Base-by-base conservation (phyloP, 805 yeast species). In the Saturnispora besseyi region DNA sequence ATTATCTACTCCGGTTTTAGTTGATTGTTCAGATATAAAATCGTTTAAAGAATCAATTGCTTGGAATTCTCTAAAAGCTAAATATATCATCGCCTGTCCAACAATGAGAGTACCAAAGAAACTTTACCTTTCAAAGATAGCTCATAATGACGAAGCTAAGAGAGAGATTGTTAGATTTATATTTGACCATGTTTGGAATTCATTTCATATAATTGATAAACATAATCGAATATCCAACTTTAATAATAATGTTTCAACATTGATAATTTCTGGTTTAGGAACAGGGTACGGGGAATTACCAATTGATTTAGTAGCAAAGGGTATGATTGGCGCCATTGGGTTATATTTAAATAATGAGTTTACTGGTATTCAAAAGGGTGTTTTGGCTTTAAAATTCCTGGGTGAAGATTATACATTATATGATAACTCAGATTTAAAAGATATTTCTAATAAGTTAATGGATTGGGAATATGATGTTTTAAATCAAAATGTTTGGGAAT, bases 241-340 rank as follows among this genome's bases (percentile, higher is more conserved):
- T 42, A 31, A 22, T 24, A 21, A 12, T 29, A 22, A 3, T 5
- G 26, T 26, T 32, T 36, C 40, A 9, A 36, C 40, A 18, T 41
- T 44, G 6, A 49, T 71, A 0, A 34, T 71, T n/a, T 65, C 74
- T 0, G 73, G 73, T 0, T 44, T 71, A 9, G 74, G 69, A 2
- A 67, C 75, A 0, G 75, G 75, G 1, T 70, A 61, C 51, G 75
- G 75, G 0, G 59, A 56, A 1, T 46, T 70, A 2, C 68, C 70
- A 1, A 33, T 51, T 4, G 59, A 61, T 2, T 18, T 68, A 3
- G 70, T 67, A 21, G 65, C 67, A 1, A 57, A 59, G 41, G 59
- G 69, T 2, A 70, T 70, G 71, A 47, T 70, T 10, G 61, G 64
- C 3, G 72, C 73, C 1, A 61, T 69, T 48, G 59, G 1, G 51